These are phyloP conservation scores for Melanomma pulvis-pyrius DNA, from an alignment of 495 filamentous ascomycete genomes.

Conservation along the genomic window DNA sequence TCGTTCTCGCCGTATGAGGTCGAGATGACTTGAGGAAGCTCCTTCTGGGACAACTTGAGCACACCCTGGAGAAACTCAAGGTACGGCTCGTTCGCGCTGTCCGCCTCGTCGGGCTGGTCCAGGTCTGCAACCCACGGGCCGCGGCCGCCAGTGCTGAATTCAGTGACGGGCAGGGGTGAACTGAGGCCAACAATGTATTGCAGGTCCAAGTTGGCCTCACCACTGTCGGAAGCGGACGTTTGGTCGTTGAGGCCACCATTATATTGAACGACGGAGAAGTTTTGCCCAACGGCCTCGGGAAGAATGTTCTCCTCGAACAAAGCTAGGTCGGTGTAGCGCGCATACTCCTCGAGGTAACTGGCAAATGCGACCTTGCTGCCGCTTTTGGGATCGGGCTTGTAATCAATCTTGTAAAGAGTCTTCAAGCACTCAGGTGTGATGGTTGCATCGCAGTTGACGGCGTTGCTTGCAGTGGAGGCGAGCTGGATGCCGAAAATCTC, in stretches of 20 bases:
- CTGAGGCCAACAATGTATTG: slow-evolving; percentile 45
- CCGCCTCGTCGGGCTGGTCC: slow-evolving; percentile 32
- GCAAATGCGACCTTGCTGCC: slow-evolving; percentile 51
- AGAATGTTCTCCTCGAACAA: slow-evolving; percentile 53
- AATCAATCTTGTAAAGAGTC: slow-evolving; percentile 59
- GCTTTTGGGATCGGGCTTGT: slow-evolving; percentile 45
- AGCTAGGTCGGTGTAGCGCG: slow-evolving; percentile 53
- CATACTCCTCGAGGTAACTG: slow-evolving; percentile 53
- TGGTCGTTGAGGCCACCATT: slow-evolving; percentile 42
- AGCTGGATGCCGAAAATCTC: slow-evolving; percentile 39
- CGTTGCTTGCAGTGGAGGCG: slow-evolving; percentile 51
- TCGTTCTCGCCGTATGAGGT: slow-evolving; percentile 49
- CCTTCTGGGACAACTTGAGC: slow-evolving; percentile 28
- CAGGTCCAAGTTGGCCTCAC: slow-evolving; percentile 52
- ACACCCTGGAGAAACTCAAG: slow-evolving; percentile 41
- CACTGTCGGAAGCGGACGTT: slow-evolving; percentile 35
- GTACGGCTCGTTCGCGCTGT: slow-evolving; percentile 45
- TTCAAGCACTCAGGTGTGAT: slow-evolving; percentile 58
- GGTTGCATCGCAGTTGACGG: slow-evolving; percentile 39
- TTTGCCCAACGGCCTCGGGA: slow-evolving; percentile 50
- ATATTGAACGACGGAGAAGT: slow-evolving; percentile 49
- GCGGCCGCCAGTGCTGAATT: slow-evolving; percentile 42
- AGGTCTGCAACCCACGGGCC: slow-evolving; percentile 42
- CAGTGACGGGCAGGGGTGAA: slow-evolving; percentile 39
- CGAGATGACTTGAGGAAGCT: slow-evolving; percentile 43